Evolutionary conservation across 2,329 filamentous ascomycete species (phyloP).

Genomic region (Ophiocordyceps camponoti-rufipedis): DNA sequence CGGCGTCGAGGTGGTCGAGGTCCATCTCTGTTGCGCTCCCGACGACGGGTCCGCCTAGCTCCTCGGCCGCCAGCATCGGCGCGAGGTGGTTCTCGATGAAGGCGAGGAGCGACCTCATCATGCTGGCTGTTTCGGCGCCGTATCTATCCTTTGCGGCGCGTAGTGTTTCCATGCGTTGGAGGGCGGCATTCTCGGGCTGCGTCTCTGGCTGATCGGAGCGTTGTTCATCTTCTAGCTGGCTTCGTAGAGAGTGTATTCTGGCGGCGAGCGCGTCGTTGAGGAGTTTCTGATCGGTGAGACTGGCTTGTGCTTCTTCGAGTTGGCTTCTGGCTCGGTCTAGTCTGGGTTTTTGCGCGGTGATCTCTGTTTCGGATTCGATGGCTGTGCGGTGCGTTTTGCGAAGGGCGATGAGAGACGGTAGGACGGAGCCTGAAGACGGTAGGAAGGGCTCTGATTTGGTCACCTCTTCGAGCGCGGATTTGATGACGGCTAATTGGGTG

Average conservation of each 20-base stretch:
- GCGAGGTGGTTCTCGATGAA: constrained; percentile 59
- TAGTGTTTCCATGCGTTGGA: constrained; percentile 43
- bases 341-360: constrained; percentile 24
- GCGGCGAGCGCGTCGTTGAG: constrained; percentile 33
- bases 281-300: constrained; percentile 34
- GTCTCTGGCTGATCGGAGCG: constrained; percentile 15
- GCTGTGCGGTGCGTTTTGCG: constrained; percentile 48
- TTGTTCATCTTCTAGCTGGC: constrained; percentile 32
- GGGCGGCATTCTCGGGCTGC: constrained; percentile 40
- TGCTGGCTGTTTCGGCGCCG: constrained; percentile 36
- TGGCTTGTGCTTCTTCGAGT: constrained; percentile 31
- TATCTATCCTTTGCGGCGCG: constrained; percentile 39
- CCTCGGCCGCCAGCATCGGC: constrained; percentile 63
- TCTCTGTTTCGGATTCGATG: constrained; percentile 41
- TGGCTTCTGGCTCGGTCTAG: constrained; percentile 24
- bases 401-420: constrained; percentile 55
- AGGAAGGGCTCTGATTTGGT: constrained; percentile 44
- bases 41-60: constrained; percentile 66
- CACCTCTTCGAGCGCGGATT: constrained; percentile 46
- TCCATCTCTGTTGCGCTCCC: constrained; percentile 52
- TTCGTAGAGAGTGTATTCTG: constrained; percentile 40
- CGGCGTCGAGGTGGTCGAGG: constrained; percentile 37
- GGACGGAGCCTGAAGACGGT: constrained; percentile 45
- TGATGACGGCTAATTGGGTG: constrained; percentile 28
- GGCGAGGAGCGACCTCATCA: constrained; percentile 45